These are phyloP conservation scores for Boletus edulis DNA, from an alignment of 768 basidiomycete genomes.

Conservation along the genomic window DNA sequence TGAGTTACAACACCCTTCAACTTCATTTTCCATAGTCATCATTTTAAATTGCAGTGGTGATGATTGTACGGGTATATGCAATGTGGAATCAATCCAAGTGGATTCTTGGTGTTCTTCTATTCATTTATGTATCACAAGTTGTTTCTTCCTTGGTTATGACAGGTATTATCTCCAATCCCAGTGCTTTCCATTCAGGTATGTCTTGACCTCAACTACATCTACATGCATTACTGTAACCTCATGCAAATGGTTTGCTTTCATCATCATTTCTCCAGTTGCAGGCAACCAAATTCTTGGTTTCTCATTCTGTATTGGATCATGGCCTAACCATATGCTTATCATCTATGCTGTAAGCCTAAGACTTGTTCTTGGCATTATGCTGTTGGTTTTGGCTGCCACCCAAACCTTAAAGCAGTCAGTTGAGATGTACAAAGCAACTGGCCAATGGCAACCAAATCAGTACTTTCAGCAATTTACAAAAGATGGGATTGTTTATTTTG, in stretches of 20 bases:
- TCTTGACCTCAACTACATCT: not conserved
- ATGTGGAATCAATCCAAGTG: not conserved
- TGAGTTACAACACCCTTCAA: not conserved
- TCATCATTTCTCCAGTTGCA: too few species aligned
- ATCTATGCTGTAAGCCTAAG: not conserved
- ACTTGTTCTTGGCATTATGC: not conserved
- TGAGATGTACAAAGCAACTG: constrained; percentile 5
- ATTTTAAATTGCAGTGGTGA: not conserved
- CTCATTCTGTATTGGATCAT: too few species aligned
- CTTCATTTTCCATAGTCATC: not conserved
- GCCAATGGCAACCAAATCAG: not conserved
- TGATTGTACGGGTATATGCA: not conserved
- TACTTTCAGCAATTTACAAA: too few species aligned
- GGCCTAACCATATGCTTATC: too few species aligned
- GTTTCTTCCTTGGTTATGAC: not conserved
- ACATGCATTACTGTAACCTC: too few species aligned
- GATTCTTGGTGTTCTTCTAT: not conserved
- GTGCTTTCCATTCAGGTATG: not conserved
- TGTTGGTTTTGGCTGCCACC: not conserved
- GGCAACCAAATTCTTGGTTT: not conserved
- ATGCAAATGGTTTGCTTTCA: too few species aligned
- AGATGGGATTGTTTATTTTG: not conserved
- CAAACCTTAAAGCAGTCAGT: not conserved
- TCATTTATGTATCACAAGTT: not conserved
- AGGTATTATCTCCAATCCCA: not conserved